Conservation (phyloP, 2,329 filamentous ascomycete species). For the Trichoderma sp. region DNA sequence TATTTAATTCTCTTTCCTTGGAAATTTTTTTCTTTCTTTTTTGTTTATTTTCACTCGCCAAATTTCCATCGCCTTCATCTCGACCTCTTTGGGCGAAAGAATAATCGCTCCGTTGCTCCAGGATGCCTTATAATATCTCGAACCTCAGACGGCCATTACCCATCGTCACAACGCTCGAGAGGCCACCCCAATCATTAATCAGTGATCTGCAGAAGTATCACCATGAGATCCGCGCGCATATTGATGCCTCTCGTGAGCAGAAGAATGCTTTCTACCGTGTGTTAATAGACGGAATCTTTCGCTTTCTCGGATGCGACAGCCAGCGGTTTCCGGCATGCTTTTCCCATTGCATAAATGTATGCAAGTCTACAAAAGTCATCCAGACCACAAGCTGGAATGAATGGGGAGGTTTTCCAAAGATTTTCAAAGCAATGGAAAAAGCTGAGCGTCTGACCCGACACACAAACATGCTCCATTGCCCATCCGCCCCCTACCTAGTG, state of each 20-base stretch:
- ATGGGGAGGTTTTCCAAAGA: not conserved
- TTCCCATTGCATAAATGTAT: not conserved
- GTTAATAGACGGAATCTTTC: not conserved
- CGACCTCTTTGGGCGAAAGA: not conserved
- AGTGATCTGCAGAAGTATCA: no score
- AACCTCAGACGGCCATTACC: not conserved
- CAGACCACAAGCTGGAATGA: not conserved
- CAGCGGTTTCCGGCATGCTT: not conserved
- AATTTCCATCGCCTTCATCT: not conserved
- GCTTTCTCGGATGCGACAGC: not conserved
- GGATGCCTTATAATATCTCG: not conserved
- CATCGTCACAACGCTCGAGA: not conserved
- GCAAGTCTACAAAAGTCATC: not conserved
- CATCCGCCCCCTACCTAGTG: not conserved
- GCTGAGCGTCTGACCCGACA: not conserved
- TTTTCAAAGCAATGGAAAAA: not conserved
- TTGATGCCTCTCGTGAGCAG: not conserved
- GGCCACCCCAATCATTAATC: no score
- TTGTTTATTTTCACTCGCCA: not conserved
- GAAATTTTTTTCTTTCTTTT: not conserved
- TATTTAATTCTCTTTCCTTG: not conserved
- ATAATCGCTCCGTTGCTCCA: not conserved
- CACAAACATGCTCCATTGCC: not conserved
- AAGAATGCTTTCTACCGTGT: not conserved
- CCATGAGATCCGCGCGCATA: no score